Conservation (phyloP, 2,329 filamentous ascomycete genomes). For the Calonectria pauciramosa region DNA sequence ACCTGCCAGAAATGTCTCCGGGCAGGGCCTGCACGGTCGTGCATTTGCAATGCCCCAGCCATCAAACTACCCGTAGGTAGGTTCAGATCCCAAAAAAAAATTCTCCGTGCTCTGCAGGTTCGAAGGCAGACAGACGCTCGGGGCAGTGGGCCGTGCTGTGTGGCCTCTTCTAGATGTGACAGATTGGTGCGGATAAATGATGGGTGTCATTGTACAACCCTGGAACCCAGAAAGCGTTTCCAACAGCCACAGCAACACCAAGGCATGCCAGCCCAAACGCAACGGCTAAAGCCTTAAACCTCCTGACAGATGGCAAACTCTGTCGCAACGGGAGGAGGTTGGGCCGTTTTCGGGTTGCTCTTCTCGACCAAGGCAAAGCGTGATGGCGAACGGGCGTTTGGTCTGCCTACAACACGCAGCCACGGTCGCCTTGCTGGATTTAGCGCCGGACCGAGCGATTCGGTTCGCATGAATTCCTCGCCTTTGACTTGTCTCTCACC, state of each 20-base stretch:
- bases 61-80: constrained; percentile 9
- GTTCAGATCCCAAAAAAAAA: constrained; percentile 9
- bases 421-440: neutral
- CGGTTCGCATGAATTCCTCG: constrained; percentile 8
- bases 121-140: constrained; percentile 23
- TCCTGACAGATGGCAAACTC: neutral
- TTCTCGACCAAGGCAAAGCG: neutral
- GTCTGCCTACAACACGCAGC: neutral
- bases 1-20: constrained; percentile 2
- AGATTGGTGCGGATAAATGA: neutral
- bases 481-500: constrained; percentile 17
- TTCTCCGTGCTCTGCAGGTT: constrained; percentile 16
- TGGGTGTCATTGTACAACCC: neutral
- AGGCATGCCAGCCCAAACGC: neutral
- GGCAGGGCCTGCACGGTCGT: constrained; percentile 37
- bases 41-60: constrained; percentile 37
- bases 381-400: neutral
- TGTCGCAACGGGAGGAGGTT: neutral
- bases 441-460: constrained; percentile 13
- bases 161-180: constrained; percentile 3
- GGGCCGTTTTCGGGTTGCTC: neutral
- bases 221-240: neutral
- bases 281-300: neutral
- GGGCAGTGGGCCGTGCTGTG: constrained; percentile 28
- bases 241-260: neutral